Base-by-base conservation (phyloP, 2,329 filamentous ascomycete genomes). In the Teratosphaeria nubilosa region DNA sequence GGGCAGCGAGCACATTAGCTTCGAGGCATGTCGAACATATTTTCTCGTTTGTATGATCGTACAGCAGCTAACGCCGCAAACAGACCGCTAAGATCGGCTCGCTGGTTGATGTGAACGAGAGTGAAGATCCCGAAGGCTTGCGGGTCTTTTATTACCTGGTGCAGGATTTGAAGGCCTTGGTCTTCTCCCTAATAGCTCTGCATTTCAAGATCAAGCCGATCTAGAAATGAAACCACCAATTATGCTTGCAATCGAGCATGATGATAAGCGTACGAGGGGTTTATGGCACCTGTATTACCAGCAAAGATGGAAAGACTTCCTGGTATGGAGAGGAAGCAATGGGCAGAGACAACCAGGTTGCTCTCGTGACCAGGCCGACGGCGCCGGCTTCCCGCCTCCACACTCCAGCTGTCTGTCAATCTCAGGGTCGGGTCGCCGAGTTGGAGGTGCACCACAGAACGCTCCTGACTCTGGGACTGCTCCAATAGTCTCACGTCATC, bases 71-170 rank as follows among this genome's bases (percentile, higher is more conserved):
- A 32, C n/a, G 30, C 13, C 5, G 16, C 9, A 6, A 5, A 41
- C 64, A 96, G 91, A 99, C 94, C 31, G 94, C 94, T 37, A 99
- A 99, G 77, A 97, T 99, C 65, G 94, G 94, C 61, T 97, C 94
- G 9, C 78, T 99, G 55, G 91, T 96, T 65, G 94, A 99, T 71
- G 94, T 99, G 60, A 95, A 91, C 55, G 94, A 97, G 71, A 96
- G 91, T 2, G 87, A 90, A 55, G 94, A 99, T 70, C 94, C 94
- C 1, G 94, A 99, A 75, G 94, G 94, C 31, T 82, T 99, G 13
- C 85, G 94, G 54, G 94, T 99, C 2, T 99, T 99, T 75, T 99
- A 99, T 79, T 99, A 99, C 71, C 85, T 99, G 7, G 92, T 97
- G 5, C 94, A 99, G 72, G 94, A 99, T 71, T 78, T 99, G 27